Base-by-base conservation (phyloP, 345 rosid species). In the Populus pruinosa region DNA sequence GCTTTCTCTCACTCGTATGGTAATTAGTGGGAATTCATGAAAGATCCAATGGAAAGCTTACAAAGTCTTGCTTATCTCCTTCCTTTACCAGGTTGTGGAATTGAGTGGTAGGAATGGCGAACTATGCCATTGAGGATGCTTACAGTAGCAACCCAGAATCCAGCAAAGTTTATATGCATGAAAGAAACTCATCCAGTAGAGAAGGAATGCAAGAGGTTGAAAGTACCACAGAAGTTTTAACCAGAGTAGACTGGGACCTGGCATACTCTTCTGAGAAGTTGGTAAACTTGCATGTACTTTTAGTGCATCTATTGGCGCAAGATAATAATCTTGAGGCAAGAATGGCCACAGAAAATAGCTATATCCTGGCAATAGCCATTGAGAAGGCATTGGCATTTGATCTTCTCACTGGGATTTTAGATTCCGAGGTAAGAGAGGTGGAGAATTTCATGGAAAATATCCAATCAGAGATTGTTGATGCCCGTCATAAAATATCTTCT, bases 401-500 rank as follows among this genome's bases (percentile, higher is more conserved):
- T 85, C 87, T 93, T 38, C 86, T 91, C 62, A 88, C 87, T 61
- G 90, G 91, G 65, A 80, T 93, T 83, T 79, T 96, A 76, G 99
- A 89, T 85, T 92, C 98, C 0, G 93, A 92, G 88, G 82, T 92
- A 75, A 87, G 85, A 76, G 94, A 86, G 81, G 91, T 93, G 85
- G 93, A 90, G 80, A 77, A 78, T 79, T 92, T 90, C 85, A 81
- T 93, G 84, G 87, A 84, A 82, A 69, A 75, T 72, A 82, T 93
- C 53, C 91, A 91, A 80, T 83, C 83, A 2, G 90, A 89, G 79
- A 87, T 96, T 61, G 86, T 85, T 79, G 90, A 91, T 84, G 89
- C 84, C 77, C 83, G 88, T 83, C 82, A 86, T 79, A 88, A 86
- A 86, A 78, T 86, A 87, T 91, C 87, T 86, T 84, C 89, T 49